phyloP scores from a whole-genome alignment of 108 stramenopile genomes.

The Parietichytrium sp. region DNA sequence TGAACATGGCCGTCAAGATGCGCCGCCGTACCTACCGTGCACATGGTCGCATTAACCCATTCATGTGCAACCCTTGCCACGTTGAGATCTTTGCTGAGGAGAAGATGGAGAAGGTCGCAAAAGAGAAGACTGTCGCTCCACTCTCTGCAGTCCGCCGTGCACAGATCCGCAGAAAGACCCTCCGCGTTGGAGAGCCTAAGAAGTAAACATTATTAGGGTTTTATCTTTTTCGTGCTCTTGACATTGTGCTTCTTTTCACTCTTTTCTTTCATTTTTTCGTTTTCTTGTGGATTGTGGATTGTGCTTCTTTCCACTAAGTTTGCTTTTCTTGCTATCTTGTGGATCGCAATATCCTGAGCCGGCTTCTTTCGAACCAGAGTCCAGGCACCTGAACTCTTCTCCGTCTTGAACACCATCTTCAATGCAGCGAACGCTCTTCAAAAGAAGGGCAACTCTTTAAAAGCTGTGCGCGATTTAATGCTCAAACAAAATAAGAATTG shows the following conservation, averaged over 20 bases:
- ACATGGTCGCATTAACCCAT: slow-evolving; percentile 98
- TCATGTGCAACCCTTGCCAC: slow-evolving; percentile 95
- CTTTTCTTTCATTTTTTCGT: not conserved
- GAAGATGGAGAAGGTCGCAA: not conserved
- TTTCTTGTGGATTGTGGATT: not conserved
- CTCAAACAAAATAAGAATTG: too few species aligned
- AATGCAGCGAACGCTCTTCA: too few species aligned
- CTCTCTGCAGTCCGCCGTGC: not conserved
- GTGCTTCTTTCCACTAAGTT: not conserved
- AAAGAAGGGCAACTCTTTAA: too few species aligned
- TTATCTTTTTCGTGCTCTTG: not conserved
- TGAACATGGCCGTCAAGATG: slow-evolving; percentile 91
- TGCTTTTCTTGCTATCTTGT: not conserved
- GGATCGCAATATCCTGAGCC: too few species aligned
- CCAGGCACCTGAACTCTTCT: too few species aligned
- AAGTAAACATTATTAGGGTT: not conserved
- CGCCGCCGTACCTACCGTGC: slow-evolving; percentile 98
- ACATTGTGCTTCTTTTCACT: not conserved
- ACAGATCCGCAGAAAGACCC: not conserved
- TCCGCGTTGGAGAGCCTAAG: not conserved
- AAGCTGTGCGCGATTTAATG: too few species aligned
- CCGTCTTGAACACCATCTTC: too few species aligned
- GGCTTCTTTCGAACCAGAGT: too few species aligned
- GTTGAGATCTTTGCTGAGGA: slow-evolving; percentile 74
- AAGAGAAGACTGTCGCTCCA: slow-evolving; percentile 22